These are phyloP conservation scores for Biscogniauxia sp. DNA, from an alignment of 2,329 filamentous ascomycete species.

Conservation along the genomic window DNA sequence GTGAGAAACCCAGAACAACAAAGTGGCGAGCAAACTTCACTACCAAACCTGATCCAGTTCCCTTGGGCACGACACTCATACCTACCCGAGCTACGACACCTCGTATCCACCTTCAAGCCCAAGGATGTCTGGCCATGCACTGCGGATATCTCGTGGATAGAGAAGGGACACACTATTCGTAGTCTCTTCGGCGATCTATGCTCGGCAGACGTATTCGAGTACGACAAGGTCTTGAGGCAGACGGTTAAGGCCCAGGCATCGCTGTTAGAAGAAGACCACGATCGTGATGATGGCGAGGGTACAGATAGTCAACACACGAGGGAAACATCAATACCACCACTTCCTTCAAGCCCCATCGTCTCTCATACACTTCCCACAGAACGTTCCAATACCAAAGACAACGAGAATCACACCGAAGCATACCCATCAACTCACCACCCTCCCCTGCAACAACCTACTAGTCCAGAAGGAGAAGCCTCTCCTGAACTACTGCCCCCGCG, in stretches of 20 bases:
- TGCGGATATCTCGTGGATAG: conserved; percentile 62
- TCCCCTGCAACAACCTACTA: neutral
- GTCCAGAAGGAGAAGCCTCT: no score
- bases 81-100: conserved; percentile 70
- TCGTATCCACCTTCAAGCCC: conserved; percentile 68
- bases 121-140: conserved; percentile 83
- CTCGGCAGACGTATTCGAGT: conserved; percentile 55
- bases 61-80: conserved; percentile 91
- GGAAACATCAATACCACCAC: neutral
- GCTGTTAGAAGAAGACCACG: neutral
- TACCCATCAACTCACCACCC: no score
- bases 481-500: no score
- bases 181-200: conserved; percentile 71
- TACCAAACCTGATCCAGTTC: conserved; percentile 56
- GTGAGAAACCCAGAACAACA: conserved; percentile 8
- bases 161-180: conserved; percentile 60
- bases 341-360: conserved; percentile 3
- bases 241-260: conserved; percentile 2
- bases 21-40: neutral
- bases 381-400: no score
- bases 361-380: neutral
- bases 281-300: conserved; percentile 13
- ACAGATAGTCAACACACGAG: conserved; percentile 11
- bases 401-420: no score
- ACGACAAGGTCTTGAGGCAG: conserved; percentile 61